Evolutionary conservation across 169 alveolate species (phyloP).

Genomic region (Miamiensis avidus): DNA sequence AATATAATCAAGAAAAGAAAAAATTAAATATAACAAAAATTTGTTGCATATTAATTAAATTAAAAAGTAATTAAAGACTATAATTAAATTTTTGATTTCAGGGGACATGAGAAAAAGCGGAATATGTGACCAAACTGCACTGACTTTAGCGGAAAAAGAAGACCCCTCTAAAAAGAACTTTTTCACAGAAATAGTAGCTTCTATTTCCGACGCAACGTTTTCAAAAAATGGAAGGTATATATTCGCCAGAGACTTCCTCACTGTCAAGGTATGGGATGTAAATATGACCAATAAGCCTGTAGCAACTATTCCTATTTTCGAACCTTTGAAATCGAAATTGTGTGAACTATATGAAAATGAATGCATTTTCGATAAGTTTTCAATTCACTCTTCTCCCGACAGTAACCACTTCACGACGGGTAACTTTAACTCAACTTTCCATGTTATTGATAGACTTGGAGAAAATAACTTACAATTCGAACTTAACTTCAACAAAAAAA

Average conservation of each 20-base stretch:
- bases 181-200: conserved; percentile 71
- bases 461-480: conserved; percentile 41
- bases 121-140: conserved; percentile 52
- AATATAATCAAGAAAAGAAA: too few relatives aligned
- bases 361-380: conserved; percentile 66
- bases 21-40: too few relatives aligned
- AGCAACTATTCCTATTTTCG: conserved; percentile 50
- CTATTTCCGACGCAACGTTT: conserved; percentile 74
- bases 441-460: conserved; percentile 55
- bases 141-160: conserved; percentile 52
- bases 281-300: conserved; percentile 58
- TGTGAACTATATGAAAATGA: conserved; percentile 74
- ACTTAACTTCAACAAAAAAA: conserved; percentile 48
- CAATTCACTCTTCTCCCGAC: conserved; percentile 49
- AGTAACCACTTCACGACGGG: conserved; percentile 58
- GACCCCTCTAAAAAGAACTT: conserved; percentile 73
- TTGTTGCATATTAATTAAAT: too few relatives aligned
- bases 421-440: conserved; percentile 56
- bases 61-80: too few relatives aligned
- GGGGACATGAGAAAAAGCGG: conserved; percentile 62
- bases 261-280: conserved; percentile 74
- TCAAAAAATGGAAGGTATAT: conserved; percentile 56
- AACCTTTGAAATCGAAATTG: conserved; percentile 58
- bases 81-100: neutral
- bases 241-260: conserved; percentile 71